Evolutionary conservation across 1,284 basidiomycete species (phyloP).

Genomic region (Marasmius fiardii): DNA sequence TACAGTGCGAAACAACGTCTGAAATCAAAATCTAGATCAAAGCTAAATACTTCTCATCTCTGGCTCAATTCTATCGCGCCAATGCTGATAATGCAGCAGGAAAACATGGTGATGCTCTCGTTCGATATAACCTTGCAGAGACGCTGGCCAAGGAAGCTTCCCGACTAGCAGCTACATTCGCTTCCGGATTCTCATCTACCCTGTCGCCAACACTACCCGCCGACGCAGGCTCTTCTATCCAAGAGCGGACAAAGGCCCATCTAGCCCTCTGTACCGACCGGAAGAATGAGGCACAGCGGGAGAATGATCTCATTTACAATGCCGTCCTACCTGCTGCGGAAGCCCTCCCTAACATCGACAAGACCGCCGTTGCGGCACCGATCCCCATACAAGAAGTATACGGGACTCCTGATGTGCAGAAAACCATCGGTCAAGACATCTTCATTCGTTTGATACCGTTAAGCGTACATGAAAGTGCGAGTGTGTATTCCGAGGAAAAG

Average conservation of each 20-base stretch:
- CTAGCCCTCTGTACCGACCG: slow-evolving; percentile 76
- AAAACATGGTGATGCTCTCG: slow-evolving; percentile 86
- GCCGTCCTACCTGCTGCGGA: slow-evolving; percentile 86
- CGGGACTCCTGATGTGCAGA: slow-evolving; percentile 87
- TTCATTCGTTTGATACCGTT: slow-evolving; percentile 89
- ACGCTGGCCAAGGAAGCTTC: slow-evolving; percentile 82
- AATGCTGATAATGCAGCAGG: slow-evolving; percentile 74
- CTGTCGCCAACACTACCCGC: slow-evolving; percentile 84
- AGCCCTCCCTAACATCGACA: slow-evolving; percentile 79
- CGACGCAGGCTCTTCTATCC: slow-evolving; percentile 78
- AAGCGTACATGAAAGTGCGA: slow-evolving; percentile 94
- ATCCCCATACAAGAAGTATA: slow-evolving; percentile 96
- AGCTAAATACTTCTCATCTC: slow-evolving; percentile 83
- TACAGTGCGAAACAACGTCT: slow-evolving; percentile 1
- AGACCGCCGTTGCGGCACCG: slow-evolving; percentile 73
- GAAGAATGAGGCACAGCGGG: slow-evolving; percentile 74
- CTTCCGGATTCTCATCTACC: slow-evolving; percentile 67
- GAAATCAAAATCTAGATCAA: slow-evolving; percentile 63
- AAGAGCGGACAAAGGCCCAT: slow-evolving; percentile 84
- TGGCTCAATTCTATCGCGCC: slow-evolving; percentile 87
- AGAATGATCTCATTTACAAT: slow-evolving; percentile 99
- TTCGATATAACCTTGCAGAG: slow-evolving; percentile 80
- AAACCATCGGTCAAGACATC: slow-evolving; percentile 91
- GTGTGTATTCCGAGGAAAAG: slow-evolving; percentile 98
- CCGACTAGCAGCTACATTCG: slow-evolving; percentile 69